phyloP scores from a whole-genome alignment of 2,329 filamentous ascomycete species.

The Botrytis fragariae region DNA sequence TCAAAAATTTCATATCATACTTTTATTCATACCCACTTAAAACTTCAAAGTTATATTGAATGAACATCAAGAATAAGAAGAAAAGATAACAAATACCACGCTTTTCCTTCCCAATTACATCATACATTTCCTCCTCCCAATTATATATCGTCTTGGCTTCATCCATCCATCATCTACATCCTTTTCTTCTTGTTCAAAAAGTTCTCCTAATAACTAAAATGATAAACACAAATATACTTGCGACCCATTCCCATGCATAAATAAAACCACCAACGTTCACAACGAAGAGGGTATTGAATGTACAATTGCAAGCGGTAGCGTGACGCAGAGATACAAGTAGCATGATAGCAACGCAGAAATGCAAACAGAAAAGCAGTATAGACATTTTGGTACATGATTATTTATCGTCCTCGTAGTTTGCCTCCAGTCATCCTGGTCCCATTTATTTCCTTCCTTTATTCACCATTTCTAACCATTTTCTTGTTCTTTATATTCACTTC shows the following conservation, averaged over 20 bases:
- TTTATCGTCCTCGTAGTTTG: conserved; percentile 11
- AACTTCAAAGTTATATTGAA: neutral
- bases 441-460: conserved; percentile 8
- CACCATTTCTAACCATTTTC: conserved; percentile 3
- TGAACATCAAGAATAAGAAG: neutral
- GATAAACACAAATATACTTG: neutral
- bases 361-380: conserved; percentile 18
- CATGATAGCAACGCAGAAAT: conserved; percentile 12
- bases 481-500: conserved; percentile 6
- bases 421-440: neutral
- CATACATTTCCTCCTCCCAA: neutral
- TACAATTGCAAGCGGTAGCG: conserved; percentile 8
- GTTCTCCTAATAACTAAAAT: neutral
- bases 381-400: conserved; percentile 29
- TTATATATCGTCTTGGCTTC: neutral
- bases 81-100: neutral
- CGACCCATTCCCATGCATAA: conserved; percentile 10
- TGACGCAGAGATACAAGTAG: conserved; percentile 5
- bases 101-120: neutral
- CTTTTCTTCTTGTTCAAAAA: neutral
- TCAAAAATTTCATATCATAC: neutral
- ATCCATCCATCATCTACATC: neutral
- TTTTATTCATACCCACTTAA: neutral
- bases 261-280: conserved; percentile 15
- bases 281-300: conserved; percentile 8